Evolutionary conservation across 2,329 filamentous ascomycete species (phyloP).

Genomic region (Xylogone sp.): DNA sequence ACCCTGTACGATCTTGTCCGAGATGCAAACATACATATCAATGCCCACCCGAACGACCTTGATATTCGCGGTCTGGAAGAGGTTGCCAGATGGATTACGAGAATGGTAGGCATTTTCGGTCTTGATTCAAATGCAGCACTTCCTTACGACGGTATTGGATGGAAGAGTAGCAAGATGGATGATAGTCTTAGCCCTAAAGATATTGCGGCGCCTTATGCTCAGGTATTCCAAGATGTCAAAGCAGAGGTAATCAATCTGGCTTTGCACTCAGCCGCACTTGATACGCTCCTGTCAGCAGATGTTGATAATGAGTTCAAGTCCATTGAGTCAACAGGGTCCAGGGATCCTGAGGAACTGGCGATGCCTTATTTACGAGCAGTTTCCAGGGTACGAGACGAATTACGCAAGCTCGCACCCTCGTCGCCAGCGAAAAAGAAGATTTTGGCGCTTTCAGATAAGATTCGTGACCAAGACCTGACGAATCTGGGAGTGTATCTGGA

Average conservation of each 20-base stretch:
- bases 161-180: slow-evolving; percentile 40
- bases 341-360: slow-evolving; percentile 49
- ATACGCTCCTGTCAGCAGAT: slow-evolving; percentile 38
- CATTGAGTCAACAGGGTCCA: slow-evolving; percentile 40
- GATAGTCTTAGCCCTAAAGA: slow-evolving; percentile 37
- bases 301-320: slow-evolving; percentile 44
- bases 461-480: slow-evolving; percentile 77
- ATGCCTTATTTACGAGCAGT: slow-evolving; percentile 52
- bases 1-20: slow-evolving; percentile 33
- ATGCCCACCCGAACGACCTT: no score
- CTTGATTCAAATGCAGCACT: slow-evolving; percentile 60
- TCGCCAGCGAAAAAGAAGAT: slow-evolving; percentile 76
- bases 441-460: slow-evolving; percentile 70
- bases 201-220: slow-evolving; percentile 41
- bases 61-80: slow-evolving; percentile 47
- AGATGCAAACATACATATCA: no score
- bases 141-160: slow-evolving; percentile 55
- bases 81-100: slow-evolving; percentile 75
- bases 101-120: slow-evolving; percentile 80
- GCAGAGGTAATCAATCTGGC: slow-evolving; percentile 43
- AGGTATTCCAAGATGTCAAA: slow-evolving; percentile 42
- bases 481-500: slow-evolving; percentile 85
- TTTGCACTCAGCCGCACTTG: slow-evolving; percentile 42
- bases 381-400: slow-evolving; percentile 56
- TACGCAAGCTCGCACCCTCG: no score